Percentiles rank a stretch among this genome's conserved stretches.
Evolutionary conservation across 2,329 filamentous ascomycete genomes (phyloP).

Genomic region (Trichoderma semiorbis): DNA sequence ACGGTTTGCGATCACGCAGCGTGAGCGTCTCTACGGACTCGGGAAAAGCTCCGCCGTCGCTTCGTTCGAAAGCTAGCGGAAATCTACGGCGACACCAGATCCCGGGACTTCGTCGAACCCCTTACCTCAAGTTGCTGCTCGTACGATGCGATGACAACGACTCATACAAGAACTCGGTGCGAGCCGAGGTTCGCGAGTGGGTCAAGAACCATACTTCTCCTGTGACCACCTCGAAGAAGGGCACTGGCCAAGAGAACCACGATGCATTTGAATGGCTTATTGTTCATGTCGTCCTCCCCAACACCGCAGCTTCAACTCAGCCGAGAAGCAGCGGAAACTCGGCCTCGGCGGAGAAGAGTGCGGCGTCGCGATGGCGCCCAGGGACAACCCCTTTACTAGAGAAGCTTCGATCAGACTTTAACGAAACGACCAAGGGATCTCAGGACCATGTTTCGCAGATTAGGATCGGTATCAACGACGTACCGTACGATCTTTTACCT

Average conservation of each 20-base stretch:
- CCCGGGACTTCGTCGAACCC: slow-evolving; percentile 84
- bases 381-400: slow-evolving; percentile 81
- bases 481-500: slow-evolving; percentile 62
- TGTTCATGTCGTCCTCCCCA: slow-evolving; percentile 85
- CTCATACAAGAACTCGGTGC: slow-evolving; percentile 76
- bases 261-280: slow-evolving; percentile 97
- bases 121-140: slow-evolving; percentile 87
- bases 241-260: slow-evolving; percentile 79
- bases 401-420: slow-evolving; percentile 88
- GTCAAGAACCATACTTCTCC: slow-evolving; percentile 71
- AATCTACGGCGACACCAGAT: slow-evolving; percentile 79
- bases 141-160: slow-evolving; percentile 95
- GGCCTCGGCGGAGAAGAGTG: slow-evolving; percentile 61
- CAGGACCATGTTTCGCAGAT: slow-evolving; percentile 83
- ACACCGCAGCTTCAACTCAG: slow-evolving; percentile 75
- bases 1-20: slow-evolving; percentile 60
- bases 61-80: slow-evolving; percentile 33
- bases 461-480: slow-evolving; percentile 68
- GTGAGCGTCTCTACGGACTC: slow-evolving; percentile 38
- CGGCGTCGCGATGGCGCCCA: slow-evolving; percentile 71
- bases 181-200: slow-evolving; percentile 84
- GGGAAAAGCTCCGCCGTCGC: slow-evolving; percentile 24
- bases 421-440: slow-evolving; percentile 64
- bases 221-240: slow-evolving; percentile 50
- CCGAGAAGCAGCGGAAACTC: slow-evolving; percentile 60